A percentile compares a stretch with the other conserved stretches of the same genome.
Conservation (phyloP, 345 rosid species). For the Eucalyptus cladocalyx region DNA sequence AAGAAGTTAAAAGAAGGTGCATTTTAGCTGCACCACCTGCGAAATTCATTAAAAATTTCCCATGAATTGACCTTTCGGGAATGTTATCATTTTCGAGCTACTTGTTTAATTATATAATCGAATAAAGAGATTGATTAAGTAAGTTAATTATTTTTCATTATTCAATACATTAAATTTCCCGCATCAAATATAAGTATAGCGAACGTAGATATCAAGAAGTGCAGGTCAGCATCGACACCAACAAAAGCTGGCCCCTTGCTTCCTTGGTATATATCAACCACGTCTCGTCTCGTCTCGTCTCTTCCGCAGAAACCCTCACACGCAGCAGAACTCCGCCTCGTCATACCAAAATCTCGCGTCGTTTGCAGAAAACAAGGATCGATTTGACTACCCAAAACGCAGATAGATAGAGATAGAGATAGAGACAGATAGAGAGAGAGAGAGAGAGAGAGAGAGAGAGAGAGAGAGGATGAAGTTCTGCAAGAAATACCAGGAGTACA, state of each 20-base stretch:
- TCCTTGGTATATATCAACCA: background rate
- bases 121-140: background rate
- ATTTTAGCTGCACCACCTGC: background rate
- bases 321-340: background rate
- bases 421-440: background rate
- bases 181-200: fast-evolving
- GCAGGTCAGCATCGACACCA: background rate
- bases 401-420: background rate
- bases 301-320: background rate
- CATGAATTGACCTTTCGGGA: background rate
- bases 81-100: background rate
- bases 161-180: fast-evolving
- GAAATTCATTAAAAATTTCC: background rate
- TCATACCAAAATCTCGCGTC: background rate
- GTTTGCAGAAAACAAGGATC: background rate
- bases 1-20: background rate
- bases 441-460: background rate
- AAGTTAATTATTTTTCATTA: background rate
- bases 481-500: constrained; percentile 77
- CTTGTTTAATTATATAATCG: background rate
- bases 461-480: constrained; percentile 62
- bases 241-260: background rate
- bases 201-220: background rate
- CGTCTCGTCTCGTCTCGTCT: background rate
- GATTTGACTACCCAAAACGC: background rate